Conservation (phyloP, 768 basidiomycete genomes). For the Suillus sp. region DNA sequence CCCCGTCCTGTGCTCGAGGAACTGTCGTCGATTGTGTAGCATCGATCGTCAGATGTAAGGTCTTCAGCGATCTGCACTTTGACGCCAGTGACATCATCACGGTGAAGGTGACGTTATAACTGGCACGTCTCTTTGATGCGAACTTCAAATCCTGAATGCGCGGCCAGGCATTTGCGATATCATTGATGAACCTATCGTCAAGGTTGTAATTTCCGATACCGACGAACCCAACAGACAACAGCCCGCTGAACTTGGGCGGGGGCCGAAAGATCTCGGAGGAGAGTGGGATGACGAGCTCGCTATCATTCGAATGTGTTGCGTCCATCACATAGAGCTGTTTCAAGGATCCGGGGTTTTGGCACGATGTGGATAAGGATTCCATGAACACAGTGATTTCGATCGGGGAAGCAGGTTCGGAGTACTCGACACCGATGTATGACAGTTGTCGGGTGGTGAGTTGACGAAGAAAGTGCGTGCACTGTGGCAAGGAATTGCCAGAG, state of each 20-base stretch:
- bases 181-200: not conserved
- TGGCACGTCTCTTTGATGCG: no score
- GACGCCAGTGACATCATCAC: conserved; percentile 2
- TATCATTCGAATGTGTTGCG: not conserved
- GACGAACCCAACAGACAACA: no score
- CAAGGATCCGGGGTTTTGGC: not conserved
- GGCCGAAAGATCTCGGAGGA: no score
- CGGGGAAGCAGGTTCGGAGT: not conserved
- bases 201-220: no score
- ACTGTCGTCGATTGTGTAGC: not conserved
- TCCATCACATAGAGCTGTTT: not conserved
- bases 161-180: conserved; percentile 7
- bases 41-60: not conserved
- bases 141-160: not conserved
- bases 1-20: not conserved
- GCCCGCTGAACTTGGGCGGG: no score
- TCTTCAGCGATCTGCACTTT: not conserved
- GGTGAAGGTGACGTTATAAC: not conserved
- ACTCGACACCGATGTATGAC: not conserved
- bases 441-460: no score
- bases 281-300: not conserved
- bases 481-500: not conserved
- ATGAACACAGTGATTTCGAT: not conserved
- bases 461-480: no score
- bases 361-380: not conserved